Conservation (phyloP, 805 yeast species). For the Metschnikowia borealis region DNA sequence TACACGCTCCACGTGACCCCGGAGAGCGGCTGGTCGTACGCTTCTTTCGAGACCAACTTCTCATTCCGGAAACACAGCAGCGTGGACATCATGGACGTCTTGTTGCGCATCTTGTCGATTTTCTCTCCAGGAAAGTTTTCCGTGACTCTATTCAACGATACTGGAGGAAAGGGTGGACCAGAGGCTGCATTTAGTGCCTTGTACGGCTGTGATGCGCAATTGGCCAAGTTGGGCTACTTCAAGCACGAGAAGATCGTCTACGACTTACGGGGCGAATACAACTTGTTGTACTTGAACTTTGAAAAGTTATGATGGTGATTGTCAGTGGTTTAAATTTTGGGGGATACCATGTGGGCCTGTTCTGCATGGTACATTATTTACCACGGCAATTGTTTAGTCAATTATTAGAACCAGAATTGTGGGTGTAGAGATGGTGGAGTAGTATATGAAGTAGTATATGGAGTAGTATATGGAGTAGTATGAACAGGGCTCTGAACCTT, state of each 20-base stretch:
- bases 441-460: not conserved
- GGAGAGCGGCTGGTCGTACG: slow-evolving; percentile 91
- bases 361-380: not conserved
- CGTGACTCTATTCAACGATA: slow-evolving; percentile 34
- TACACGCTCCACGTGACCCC: slow-evolving; percentile 94
- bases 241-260: slow-evolving; percentile 66
- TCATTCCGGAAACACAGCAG: slow-evolving; percentile 39
- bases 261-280: slow-evolving; percentile 68
- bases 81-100: slow-evolving; percentile 50
- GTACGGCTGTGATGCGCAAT: slow-evolving; percentile 14
- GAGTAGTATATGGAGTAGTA: too few species aligned
- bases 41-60: slow-evolving; percentile 89
- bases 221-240: slow-evolving; percentile 44
- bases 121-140: slow-evolving; percentile 78
- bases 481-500: not conserved
- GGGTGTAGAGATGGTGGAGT: too few species aligned
- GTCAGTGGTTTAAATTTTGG: slow-evolving; percentile 12
- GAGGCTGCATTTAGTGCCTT: not conserved
- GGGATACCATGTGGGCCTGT: slow-evolving; percentile 11
- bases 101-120: slow-evolving; percentile 54
- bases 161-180: not conserved
- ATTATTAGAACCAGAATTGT: not conserved
- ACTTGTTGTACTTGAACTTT: slow-evolving; percentile 66
- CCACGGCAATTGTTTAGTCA: not conserved
- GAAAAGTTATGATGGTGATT: slow-evolving; percentile 26